Percentiles rank a stretch among this genome's conserved stretches.
phyloP scores from a whole-genome alignment of 352 stramenopile genomes.

The Pythium aristosporum region DNA sequence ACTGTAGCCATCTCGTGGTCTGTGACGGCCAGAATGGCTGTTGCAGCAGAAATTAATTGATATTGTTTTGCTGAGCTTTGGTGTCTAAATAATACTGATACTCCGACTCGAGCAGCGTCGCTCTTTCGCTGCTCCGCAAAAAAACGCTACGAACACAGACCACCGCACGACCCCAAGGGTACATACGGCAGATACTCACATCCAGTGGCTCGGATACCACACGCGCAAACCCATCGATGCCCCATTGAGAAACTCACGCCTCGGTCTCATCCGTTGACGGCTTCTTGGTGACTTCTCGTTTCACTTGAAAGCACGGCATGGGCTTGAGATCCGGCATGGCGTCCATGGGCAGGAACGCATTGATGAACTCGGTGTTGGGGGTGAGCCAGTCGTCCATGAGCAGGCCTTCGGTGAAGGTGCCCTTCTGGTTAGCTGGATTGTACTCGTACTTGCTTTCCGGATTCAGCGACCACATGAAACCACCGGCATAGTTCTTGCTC shows the following conservation, averaged over 20 bases:
- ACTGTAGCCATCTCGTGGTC: conserved; percentile 18
- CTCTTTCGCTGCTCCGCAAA: not conserved
- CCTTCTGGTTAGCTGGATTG: conserved; percentile 44
- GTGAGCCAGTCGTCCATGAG: conserved; percentile 78
- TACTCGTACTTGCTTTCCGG: conserved; percentile 69
- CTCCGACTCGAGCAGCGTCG: not conserved
- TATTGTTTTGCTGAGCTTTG: not conserved
- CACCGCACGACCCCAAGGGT: too few relatives aligned
- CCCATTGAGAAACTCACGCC: not conserved
- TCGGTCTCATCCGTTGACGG: not conserved
- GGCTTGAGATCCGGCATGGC: conserved; percentile 53
- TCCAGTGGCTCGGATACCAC: conserved; percentile 4
- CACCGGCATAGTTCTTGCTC: conserved; percentile 43
- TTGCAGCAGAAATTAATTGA: not conserved
- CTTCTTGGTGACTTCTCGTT: conserved; percentile 4
- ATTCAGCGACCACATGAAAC: conserved; percentile 77
- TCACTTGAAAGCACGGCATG: conserved; percentile 61
- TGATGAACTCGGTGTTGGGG: conserved; percentile 65
- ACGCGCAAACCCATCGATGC: not conserved
- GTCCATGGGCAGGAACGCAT: conserved; percentile 69
- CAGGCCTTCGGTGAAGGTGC: conserved; percentile 68
- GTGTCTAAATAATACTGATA: conserved; percentile 17
- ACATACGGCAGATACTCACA: conserved; percentile 2
- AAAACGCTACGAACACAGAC: conserved; percentile 3
- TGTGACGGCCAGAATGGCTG: too few relatives aligned